Conservation (phyloP, 768 basidiomycete genomes). For the Tricholoma terreum region DNA sequence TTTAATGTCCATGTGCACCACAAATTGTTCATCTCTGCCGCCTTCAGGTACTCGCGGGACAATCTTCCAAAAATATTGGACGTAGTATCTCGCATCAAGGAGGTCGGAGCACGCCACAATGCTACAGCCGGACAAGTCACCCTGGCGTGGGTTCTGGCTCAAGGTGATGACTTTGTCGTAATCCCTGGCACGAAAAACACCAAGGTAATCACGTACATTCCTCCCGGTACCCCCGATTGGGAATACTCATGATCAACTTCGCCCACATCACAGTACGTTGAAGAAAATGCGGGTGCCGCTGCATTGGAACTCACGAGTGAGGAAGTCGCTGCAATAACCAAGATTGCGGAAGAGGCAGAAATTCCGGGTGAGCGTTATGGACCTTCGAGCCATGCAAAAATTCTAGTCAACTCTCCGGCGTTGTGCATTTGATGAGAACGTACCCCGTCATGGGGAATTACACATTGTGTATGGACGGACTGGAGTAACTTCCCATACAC, state of each 20-base stretch:
- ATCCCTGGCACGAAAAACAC: conserved; percentile 43
- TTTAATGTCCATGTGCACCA: not conserved
- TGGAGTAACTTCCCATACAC: too few species aligned
- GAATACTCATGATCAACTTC: not conserved
- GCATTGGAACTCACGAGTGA: conserved; percentile 24
- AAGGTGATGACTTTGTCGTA: conserved; percentile 40
- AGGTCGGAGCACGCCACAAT: conserved; percentile 29
- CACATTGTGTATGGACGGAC: too few species aligned
- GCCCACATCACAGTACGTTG: conserved; percentile 28
- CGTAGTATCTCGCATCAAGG: conserved; percentile 30
- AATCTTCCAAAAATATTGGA: conserved; percentile 40
- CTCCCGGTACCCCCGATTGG: not conserved
- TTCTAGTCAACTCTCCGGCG: too few species aligned
- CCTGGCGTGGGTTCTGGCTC: conserved; percentile 44
- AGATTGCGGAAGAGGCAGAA: conserved; percentile 25
- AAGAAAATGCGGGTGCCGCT: conserved; percentile 35
- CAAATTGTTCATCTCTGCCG: not conserved
- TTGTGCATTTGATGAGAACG: too few species aligned
- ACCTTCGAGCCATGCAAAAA: too few species aligned
- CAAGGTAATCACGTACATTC: conserved; percentile 18
- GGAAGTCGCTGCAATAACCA: conserved; percentile 28
- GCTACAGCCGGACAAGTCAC: conserved; percentile 41
- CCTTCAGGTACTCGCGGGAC: conserved; percentile 27
- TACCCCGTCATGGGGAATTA: too few species aligned
- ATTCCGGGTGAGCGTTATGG: conserved; percentile 24